Percentiles rank a stretch among this genome's conserved stretches.
These are phyloP conservation scores for Pelargonium australe DNA, from an alignment of 441 rosid species.

Conservation along the genomic window DNA sequence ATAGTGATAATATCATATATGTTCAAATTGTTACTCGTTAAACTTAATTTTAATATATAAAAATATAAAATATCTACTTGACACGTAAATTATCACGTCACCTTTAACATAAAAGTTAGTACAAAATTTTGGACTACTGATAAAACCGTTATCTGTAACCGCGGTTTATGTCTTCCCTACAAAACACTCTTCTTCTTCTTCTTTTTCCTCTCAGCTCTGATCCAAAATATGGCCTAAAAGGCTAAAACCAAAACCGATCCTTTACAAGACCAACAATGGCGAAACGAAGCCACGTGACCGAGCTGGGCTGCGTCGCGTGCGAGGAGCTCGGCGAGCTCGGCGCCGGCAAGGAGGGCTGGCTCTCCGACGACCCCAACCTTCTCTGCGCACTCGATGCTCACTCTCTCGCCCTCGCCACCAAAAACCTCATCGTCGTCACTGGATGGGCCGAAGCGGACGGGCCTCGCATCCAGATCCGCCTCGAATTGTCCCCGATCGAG, in stretches of 20 bases:
- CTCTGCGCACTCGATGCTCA: slow-evolving; percentile 66
- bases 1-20: background rate
- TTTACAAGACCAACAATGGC: slow-evolving; percentile 5
- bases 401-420: slow-evolving; percentile 63
- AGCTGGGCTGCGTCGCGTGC: slow-evolving; percentile 78
- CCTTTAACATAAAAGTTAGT: no score
- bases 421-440: slow-evolving; percentile 43
- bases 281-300: slow-evolving; percentile 59
- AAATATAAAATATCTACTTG: no score
- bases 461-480: slow-evolving; percentile 68
- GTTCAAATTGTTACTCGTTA: no score
- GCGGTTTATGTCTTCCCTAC: background rate
- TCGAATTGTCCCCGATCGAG: slow-evolving; percentile 71
- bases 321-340: slow-evolving; percentile 72
- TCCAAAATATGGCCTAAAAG: background rate
- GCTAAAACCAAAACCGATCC: slow-evolving; percentile 25
- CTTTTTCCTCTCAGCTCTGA: background rate
- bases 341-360: slow-evolving; percentile 92
- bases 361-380: slow-evolving; percentile 49
- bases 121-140: no score
- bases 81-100: no score
- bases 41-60: no score
- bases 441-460: slow-evolving; percentile 54
- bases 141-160: background rate
- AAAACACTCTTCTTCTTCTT: background rate